phyloP scores from a whole-genome alignment of 805 yeast species.

The Tetrapisispora pingtungensis region DNA sequence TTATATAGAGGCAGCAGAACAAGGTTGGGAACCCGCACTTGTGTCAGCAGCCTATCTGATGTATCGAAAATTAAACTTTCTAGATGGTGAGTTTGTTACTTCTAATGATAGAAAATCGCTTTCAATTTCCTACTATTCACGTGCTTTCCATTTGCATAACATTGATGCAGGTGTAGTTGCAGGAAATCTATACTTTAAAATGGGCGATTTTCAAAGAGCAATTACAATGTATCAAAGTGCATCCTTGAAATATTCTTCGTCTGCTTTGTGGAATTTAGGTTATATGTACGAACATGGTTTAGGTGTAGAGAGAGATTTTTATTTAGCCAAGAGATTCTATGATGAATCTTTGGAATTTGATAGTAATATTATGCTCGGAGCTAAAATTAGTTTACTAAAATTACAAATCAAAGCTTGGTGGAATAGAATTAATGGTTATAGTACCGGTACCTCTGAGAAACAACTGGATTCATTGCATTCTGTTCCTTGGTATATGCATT shows the following conservation, averaged over 20 bases:
- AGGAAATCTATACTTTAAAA: conserved; percentile 61
- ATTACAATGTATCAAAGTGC: conserved; percentile 55
- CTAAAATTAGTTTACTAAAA: conserved; percentile 22
- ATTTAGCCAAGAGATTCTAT: conserved; percentile 77
- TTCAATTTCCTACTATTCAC: conserved; percentile 50
- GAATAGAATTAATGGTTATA: conserved; percentile 30
- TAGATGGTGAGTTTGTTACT: conserved; percentile 31
- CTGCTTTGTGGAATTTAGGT: conserved; percentile 74
- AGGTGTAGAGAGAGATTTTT: conserved; percentile 68
- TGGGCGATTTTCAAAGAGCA: conserved; percentile 46
- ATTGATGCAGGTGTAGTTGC: conserved; percentile 66
- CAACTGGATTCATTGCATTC: background rate
- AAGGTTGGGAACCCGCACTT: conserved; percentile 72
- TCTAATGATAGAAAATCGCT: conserved; percentile 35
- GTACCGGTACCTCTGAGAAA: conserved; percentile 6
- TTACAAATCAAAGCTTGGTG: conserved; percentile 18
- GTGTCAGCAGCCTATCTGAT: conserved; percentile 63
- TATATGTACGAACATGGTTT: conserved; percentile 82
- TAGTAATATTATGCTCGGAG: conserved; percentile 14
- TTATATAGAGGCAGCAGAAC: conserved; percentile 80
- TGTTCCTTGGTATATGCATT: conserved; percentile 9
- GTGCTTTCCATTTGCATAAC: conserved; percentile 48
- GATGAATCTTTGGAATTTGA: conserved; percentile 34
- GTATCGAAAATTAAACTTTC: conserved; percentile 35
- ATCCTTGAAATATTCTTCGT: conserved; percentile 42